Base-by-base conservation (phyloP, 192 early-diverging fungal species). In the Entophlyctis luteolus region DNA sequence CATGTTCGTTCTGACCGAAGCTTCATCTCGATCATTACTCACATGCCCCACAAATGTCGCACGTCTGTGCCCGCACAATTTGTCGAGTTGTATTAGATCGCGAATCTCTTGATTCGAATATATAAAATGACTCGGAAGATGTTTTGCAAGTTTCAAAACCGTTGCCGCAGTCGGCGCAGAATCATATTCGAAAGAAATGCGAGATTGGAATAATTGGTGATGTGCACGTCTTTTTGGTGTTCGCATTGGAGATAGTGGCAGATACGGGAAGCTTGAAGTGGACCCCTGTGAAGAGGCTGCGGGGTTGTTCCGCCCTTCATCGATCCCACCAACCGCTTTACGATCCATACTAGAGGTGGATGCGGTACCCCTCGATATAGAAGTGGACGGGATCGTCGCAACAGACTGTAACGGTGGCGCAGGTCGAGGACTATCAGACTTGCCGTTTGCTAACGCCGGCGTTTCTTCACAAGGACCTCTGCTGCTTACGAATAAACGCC, bases 1-100 rank as follows among this genome's bases (percentile, higher is more conserved):
- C 31, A 77, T 59, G 77, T 97, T 93, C 12, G 88, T 72, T 59
- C 90, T 75, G 6, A 98, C 84, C 36, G 90, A 81, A 12, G 87
- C 92, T 6, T 94, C 91, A 72, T 98, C 90, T 4, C 66, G 57
- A 65, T 99, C 97, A 4, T 35, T 49, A 45, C 81, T 72, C 2
- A 95, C 79, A 20, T 50, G 47, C 34, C 75, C 70, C 33, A 54
- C 38, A 55, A 60, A 67, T 5, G 18, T 10, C 5, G 58, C 58
- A 14, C 38, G 8, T 16, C 10, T 16, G 36, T n/a, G n/a, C n/a
- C n/a, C n/a, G n/a, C n/a, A n/a, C n/a, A n/a, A n/a, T n/a, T n/a
- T n/a, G n/a, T n/a, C n/a, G n/a, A n/a, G n/a, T 60, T 60, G 58
- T 60, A 8, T 27, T 57, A 8, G 23, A 29, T n/a, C 25, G 39